Percentiles rank a stretch among this genome's conserved stretches.
Evolutionary conservation across 495 filamentous ascomycete genomes (phyloP).

Genomic region (Xylaria cubensis): DNA sequence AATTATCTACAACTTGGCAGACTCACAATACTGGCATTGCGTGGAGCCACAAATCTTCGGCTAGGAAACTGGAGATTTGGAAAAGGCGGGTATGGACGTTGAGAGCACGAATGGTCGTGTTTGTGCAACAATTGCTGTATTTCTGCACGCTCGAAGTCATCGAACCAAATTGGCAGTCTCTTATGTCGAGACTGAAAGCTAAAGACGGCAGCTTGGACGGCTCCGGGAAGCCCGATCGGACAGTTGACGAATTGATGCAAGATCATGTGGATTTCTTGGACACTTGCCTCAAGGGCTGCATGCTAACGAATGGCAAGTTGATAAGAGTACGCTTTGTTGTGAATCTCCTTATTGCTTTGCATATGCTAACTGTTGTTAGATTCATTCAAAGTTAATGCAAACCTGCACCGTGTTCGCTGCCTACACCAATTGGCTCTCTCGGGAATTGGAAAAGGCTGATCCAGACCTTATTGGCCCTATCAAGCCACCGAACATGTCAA

Average conservation of each 20-base stretch:
- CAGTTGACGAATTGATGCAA: slow-evolving; percentile 98
- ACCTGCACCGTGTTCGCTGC: slow-evolving; percentile 92
- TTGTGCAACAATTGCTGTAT: slow-evolving; percentile 94
- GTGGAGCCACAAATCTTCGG: slow-evolving; percentile 82
- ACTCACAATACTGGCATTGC: slow-evolving; percentile 83
- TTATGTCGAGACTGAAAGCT: slow-evolving; percentile 82
- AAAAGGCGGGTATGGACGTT: slow-evolving; percentile 93
- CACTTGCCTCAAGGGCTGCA: slow-evolving; percentile 97
- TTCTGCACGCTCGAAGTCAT: slow-evolving; percentile 97
- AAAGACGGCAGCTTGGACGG: slow-evolving; percentile 56
- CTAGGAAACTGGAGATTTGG: slow-evolving; percentile 82
- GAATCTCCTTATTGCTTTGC: slow-evolving; percentile 10
- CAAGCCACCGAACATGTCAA: slow-evolving; percentile 59
- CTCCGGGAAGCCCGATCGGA: slow-evolving; percentile 69
- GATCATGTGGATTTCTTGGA: slow-evolving; percentile 98
- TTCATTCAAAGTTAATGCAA: slow-evolving; percentile 92
- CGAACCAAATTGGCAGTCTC: slow-evolving; percentile 92
- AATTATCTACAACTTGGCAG: slow-evolving; percentile 84
- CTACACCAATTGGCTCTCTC: slow-evolving; percentile 80
- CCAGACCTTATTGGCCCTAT: slow-evolving; percentile 67
- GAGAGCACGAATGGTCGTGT: slow-evolving; percentile 91
- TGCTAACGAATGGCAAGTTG: slow-evolving; percentile 95
- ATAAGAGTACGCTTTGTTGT: slow-evolving; percentile 69
- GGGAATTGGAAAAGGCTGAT: slow-evolving; percentile 78
- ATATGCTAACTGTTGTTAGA: slow-evolving; percentile 57